Evolutionary conservation across 192 early-diverging fungal species (phyloP), one percentile per base, ranked within the genome.

Genomic region (Coemansia sp.): DNA sequence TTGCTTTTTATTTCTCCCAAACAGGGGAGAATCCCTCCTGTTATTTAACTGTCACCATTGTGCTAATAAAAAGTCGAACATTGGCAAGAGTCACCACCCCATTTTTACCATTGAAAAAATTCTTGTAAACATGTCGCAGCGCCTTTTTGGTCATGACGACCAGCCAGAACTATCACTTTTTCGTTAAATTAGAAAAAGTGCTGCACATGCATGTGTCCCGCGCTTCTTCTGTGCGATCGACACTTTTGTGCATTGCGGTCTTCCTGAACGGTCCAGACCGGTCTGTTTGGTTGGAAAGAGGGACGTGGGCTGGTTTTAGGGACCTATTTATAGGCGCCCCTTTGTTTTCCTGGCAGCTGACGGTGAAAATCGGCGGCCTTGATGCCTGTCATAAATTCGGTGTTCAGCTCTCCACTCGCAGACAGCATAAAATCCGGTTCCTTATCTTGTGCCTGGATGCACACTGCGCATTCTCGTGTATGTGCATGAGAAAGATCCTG

Each of bases 191-290:
- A 11, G 40, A 42, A 42, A 42, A 15, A 15, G 15, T 14, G 28
- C 23, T 54, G 52, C 52, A 54, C 12, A 53, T 53, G 51, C 51
- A 53, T 53, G 51, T 54, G 52, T 28, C 52, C 52, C 26, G 22
- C 52, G n/a, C 11, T 54, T 54, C 31, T 31, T 28, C 15, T 25
- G 26, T 28, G 52, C 52, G 52, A 54, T 54, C 52, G 52, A 54
- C 52, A 54, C 7, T 14, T 17, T 19, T 17, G 49, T 19, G 49
- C 22, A 23, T 22, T 28, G 52, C n/a, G 52, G 52, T 54, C n/a
- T 53, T 21, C 52, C 28, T 25, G 26, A 25, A 25, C 26, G 52
- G 52, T 54, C 52, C 28, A 28, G 52, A 54, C 52, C 52, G 52
- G 28, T n/a, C 22, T 51, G 49, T 26, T 12, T 11, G n/a, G 28